Conservation (phyloP, 1,284 basidiomycete species). For the Tilletia walkeri region DNA sequence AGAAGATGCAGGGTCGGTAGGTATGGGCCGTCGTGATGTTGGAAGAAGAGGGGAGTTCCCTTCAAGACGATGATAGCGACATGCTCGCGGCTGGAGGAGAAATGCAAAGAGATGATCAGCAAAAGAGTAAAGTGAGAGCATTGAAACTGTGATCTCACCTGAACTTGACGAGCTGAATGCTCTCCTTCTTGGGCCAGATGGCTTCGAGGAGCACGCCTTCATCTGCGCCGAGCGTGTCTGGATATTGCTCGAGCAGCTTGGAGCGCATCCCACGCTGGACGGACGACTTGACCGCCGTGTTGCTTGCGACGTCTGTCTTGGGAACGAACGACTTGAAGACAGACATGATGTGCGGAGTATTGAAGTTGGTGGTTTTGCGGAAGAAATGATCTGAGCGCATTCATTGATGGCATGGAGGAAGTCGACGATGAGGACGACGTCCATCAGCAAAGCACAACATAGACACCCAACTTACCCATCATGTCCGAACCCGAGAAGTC, state of each 20-base stretch:
- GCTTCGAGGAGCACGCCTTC: constrained; percentile 73
- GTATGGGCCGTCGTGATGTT: constrained; percentile 92
- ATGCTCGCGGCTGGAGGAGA: constrained; percentile 76
- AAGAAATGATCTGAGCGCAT: not conserved
- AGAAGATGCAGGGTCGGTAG: constrained; percentile 82
- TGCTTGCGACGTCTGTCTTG: constrained; percentile 82
- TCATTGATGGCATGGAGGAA: too few species aligned
- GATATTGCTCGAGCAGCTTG: constrained; percentile 78
- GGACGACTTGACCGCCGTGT: constrained; percentile 92
- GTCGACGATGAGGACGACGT: not conserved
- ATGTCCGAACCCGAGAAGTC: too few species aligned
- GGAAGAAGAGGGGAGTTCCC: constrained; percentile 86
- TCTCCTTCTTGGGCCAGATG: constrained; percentile 98
- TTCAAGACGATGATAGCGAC: constrained; percentile 87
- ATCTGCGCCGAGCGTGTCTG: constrained; percentile 55
- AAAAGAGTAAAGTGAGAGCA: constrained; percentile 8
- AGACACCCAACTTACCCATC: not conserved
- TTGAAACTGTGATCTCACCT: constrained; percentile 66
- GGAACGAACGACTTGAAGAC: constrained; percentile 52
- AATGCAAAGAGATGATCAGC: constrained; percentile 8
- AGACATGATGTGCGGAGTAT: constrained; percentile 37
- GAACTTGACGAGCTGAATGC: constrained; percentile 79
- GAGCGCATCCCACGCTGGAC: constrained; percentile 85
- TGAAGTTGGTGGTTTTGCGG: not conserved
- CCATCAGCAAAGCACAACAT: not conserved